phyloP scores from a whole-genome alignment of 441 rosid species.

The Adansonia rubrostipa region DNA sequence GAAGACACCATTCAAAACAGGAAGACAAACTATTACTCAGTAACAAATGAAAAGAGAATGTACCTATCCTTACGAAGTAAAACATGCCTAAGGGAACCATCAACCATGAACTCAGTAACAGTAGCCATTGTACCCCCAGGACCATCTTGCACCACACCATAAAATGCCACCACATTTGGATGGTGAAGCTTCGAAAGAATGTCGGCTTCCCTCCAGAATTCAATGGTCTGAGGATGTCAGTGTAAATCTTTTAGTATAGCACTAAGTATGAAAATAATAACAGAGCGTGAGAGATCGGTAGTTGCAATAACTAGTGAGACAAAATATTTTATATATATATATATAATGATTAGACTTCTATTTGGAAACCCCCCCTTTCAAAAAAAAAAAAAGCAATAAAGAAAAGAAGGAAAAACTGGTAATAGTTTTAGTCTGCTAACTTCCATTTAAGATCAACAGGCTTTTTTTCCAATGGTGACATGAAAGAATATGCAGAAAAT shows the following conservation, averaged over 20 bases:
- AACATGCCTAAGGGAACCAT: conserved; percentile 76
- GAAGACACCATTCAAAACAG: not conserved
- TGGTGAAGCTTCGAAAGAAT: conserved; percentile 76
- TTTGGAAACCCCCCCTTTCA: not conserved
- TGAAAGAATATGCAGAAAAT: conserved; percentile 10
- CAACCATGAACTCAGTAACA: conserved; percentile 74
- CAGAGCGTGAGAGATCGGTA: not conserved
- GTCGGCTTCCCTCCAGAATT: conserved; percentile 75
- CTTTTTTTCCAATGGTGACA: conserved; percentile 2
- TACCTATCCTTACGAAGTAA: conserved; percentile 65
- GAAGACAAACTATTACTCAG: conserved; percentile 28
- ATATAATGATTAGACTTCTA: not conserved
- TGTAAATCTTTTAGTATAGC: conserved; percentile 16
- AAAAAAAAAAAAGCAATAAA: not conserved
- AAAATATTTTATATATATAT: too few relatives aligned
- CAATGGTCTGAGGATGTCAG: conserved; percentile 47
- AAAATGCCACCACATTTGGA: conserved; percentile 77
- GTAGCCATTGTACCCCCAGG: conserved; percentile 71
- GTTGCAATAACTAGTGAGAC: conserved; percentile 5
- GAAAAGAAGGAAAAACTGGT: not conserved
- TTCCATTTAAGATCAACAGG: conserved; percentile 8
- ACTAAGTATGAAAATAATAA: conserved; percentile 11
- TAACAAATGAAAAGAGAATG: conserved; percentile 27
- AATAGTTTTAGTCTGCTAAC: not conserved
- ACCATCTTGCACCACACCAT: conserved; percentile 76